These are phyloP conservation scores for Aspergillus fischeri DNA, from an alignment of 2,329 filamentous ascomycete genomes.

Conservation along the genomic window DNA sequence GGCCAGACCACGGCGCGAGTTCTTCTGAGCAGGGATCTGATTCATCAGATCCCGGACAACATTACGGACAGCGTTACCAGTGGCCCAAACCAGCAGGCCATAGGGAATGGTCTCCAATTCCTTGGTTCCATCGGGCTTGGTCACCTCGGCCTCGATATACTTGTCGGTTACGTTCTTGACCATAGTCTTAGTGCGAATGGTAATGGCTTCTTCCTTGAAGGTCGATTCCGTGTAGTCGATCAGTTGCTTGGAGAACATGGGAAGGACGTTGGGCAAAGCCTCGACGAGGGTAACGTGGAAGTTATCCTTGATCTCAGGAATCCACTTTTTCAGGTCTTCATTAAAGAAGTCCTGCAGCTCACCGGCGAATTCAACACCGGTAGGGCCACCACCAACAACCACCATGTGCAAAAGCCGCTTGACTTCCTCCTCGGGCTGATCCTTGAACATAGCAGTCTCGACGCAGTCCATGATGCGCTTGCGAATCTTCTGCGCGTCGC, in stretches of 20 bases:
- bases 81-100: slow-evolving; percentile 96
- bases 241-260: slow-evolving; percentile 97
- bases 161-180: slow-evolving; percentile 95
- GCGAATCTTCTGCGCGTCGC: slow-evolving; percentile 90
- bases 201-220: slow-evolving; percentile 97
- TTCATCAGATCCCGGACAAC: slow-evolving; percentile 87
- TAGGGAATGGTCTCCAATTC: slow-evolving; percentile 78
- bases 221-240: slow-evolving; percentile 99
- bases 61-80: slow-evolving; percentile 87
- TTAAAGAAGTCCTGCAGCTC: slow-evolving; percentile 99
- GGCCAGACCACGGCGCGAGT: slow-evolving; percentile 87
- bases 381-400: slow-evolving; percentile 87
- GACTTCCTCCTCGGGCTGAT: slow-evolving; percentile 80
- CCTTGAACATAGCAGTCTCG: slow-evolving; percentile 97
- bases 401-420: slow-evolving; percentile 98
- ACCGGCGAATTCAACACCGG: slow-evolving; percentile 96
- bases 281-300: slow-evolving; percentile 98
- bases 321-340: slow-evolving; percentile 95
- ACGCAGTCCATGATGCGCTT: slow-evolving; percentile 99
- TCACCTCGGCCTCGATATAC: slow-evolving; percentile 84
- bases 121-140: slow-evolving; percentile 79
- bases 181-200: slow-evolving; percentile 97
- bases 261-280: slow-evolving; percentile 87
- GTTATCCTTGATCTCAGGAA: slow-evolving; percentile 88
- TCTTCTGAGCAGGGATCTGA: slow-evolving; percentile 90